Percentiles rank a stretch among this genome's conserved stretches.
These are phyloP conservation scores for Polyporus tsugae DNA, from an alignment of 1,284 basidiomycete genomes.

Conservation along the genomic window DNA sequence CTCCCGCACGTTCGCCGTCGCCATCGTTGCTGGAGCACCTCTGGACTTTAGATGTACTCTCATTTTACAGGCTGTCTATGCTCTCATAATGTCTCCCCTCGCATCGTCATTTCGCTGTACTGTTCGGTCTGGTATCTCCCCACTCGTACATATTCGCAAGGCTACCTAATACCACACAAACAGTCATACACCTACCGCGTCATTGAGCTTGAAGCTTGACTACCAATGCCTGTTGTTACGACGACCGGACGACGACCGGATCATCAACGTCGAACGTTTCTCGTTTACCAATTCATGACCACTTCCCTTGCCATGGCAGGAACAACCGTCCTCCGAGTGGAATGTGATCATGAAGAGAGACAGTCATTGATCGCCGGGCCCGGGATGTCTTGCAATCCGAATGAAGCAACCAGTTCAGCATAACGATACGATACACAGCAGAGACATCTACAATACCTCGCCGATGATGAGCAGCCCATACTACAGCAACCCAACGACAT, in stretches of 20 bases:
- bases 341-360: no score
- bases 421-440: neutral
- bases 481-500: neutral
- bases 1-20: neutral
- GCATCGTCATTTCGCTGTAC: conserved; percentile 25
- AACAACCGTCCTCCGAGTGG: neutral
- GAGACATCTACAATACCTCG: neutral
- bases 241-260: neutral
- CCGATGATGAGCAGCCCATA: neutral
- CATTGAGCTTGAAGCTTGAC: neutral
- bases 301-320: neutral
- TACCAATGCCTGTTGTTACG: neutral
- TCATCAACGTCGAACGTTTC: neutral
- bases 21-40: conserved; percentile 3
- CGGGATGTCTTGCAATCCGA: neutral
- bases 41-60: conserved; percentile 41
- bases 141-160: conserved; percentile 28
- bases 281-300: neutral
- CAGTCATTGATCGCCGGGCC: neutral
- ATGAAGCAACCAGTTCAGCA: neutral
- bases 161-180: conserved; percentile 19
- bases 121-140: conserved; percentile 24
- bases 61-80: conserved; percentile 31
- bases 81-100: conserved; percentile 29
- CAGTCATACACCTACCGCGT: conserved; percentile 4